A percentile compares a stretch with the other conserved stretches of the same genome.
Conservation (phyloP, 129 eudicot species). For the Cynara cardunculus region DNA sequence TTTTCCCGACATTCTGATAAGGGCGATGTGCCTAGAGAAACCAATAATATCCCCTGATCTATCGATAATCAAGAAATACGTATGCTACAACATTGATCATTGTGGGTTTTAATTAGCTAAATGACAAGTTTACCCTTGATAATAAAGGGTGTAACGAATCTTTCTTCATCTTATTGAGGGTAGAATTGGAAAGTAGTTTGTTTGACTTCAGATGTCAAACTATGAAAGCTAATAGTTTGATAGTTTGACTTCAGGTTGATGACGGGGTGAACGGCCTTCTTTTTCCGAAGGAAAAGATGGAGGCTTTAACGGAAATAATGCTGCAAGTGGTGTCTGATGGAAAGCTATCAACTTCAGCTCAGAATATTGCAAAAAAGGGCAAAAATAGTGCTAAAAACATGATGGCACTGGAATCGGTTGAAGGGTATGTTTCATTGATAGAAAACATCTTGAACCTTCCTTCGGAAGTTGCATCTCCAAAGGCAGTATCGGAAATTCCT, state of each 20-base stretch:
- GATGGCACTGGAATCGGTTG: conserved; percentile 66
- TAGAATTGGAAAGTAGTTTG: neutral
- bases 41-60: conserved; percentile 80
- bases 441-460: conserved; percentile 64
- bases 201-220: conserved; percentile 4
- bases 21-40: conserved; percentile 85
- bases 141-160: neutral
- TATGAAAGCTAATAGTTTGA: conserved; percentile 32
- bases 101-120: neutral
- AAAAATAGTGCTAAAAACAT: conserved; percentile 67
- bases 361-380: conserved; percentile 51
- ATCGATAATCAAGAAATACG: conserved; percentile 59
- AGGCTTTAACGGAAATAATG: conserved; percentile 47
- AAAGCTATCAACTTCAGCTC: conserved; percentile 51
- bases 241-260: conserved; percentile 51
- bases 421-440: conserved; percentile 71
- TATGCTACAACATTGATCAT: conserved; percentile 34
- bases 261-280: conserved; percentile 84
- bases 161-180: neutral
- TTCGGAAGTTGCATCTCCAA: conserved; percentile 73
- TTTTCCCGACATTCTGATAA: conserved; percentile 66
- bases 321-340: conserved; percentile 56
- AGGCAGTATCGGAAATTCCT: conserved; percentile 53
- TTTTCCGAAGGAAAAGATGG: conserved; percentile 63
- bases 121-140: neutral